Conservation (phyloP, 345 rosid genomes). For the Citrus trifoliata region DNA sequence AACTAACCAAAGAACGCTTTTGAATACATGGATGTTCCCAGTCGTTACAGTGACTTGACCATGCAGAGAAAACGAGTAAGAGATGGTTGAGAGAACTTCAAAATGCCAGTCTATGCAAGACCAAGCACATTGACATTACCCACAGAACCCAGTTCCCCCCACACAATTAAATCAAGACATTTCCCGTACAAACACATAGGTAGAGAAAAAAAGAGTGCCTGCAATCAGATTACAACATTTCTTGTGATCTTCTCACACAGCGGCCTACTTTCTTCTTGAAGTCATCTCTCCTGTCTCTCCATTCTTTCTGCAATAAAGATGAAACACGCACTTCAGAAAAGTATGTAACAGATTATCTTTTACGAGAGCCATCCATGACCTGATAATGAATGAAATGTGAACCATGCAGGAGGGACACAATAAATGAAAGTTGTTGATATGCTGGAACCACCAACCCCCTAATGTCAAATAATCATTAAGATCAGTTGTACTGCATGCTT, state of each 20-base stretch:
- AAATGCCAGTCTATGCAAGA: slow-evolving; percentile 2
- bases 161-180: slow-evolving; percentile 19
- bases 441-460: not conserved
- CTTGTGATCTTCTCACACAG: slow-evolving; percentile 66
- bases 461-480: not conserved
- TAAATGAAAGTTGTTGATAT: no score
- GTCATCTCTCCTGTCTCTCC: slow-evolving; percentile 72
- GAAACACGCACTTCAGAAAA: not conserved
- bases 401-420: no score
- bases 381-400: not conserved
- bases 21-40: slow-evolving; percentile 7
- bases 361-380: not conserved
- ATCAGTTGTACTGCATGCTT: not conserved
- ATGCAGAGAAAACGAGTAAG: slow-evolving; percentile 2
- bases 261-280: slow-evolving; percentile 73
- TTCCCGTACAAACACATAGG: not conserved
- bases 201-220: not conserved
- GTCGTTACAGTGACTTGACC: slow-evolving; percentile 10
- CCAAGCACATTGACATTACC: not conserved
- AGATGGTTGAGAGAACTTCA: slow-evolving; percentile 12
- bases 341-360: not conserved
- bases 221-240: slow-evolving; percentile 37
- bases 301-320: slow-evolving; percentile 48
- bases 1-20: slow-evolving; percentile 4
- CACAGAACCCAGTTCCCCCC: slow-evolving; percentile 10